These are phyloP conservation scores for Alternaria incomplexa DNA, from an alignment of 2,329 filamentous ascomycete species.

Conservation along the genomic window DNA sequence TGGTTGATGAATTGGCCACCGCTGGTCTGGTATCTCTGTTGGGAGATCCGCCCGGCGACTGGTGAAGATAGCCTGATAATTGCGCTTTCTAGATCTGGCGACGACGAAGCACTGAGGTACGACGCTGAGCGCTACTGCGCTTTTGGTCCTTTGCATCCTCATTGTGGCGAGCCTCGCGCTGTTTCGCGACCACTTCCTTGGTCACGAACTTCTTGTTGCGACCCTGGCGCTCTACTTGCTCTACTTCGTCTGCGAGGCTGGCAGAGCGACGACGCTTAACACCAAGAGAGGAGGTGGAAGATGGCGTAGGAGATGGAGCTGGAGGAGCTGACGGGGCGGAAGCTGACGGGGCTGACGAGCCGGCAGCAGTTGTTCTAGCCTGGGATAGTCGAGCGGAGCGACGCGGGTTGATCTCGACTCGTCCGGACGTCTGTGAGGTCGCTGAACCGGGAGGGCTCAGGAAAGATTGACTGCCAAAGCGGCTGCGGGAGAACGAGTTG, in stretches of 20 bases:
- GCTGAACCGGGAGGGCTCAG: not conserved
- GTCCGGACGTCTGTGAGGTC: not conserved
- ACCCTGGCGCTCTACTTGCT: not conserved
- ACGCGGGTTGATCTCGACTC: not conserved
- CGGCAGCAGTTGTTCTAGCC: not conserved
- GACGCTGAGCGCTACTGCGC: not conserved
- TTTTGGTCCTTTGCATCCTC: not conserved
- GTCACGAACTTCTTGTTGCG: not conserved
- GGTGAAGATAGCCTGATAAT: no score
- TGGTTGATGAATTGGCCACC: rapidly evolving
- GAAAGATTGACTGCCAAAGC: not conserved
- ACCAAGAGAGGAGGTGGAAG: no score
- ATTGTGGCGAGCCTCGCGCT: not conserved
- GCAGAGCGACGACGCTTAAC: not conserved
- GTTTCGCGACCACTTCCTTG: not conserved
- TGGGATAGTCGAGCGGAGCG: not conserved
- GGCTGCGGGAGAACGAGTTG: not conserved
- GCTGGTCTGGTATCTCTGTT: rapidly evolving
- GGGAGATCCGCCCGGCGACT: no score
- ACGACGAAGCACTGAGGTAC: not conserved
- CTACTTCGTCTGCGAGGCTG: not conserved
- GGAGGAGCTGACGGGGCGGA: not conserved
- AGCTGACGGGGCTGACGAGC: not conserved
- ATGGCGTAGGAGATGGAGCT: not conserved
- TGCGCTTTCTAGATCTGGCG: not conserved